Conservation (phyloP, 305 asterid genomes). For the Withania somnifera region DNA sequence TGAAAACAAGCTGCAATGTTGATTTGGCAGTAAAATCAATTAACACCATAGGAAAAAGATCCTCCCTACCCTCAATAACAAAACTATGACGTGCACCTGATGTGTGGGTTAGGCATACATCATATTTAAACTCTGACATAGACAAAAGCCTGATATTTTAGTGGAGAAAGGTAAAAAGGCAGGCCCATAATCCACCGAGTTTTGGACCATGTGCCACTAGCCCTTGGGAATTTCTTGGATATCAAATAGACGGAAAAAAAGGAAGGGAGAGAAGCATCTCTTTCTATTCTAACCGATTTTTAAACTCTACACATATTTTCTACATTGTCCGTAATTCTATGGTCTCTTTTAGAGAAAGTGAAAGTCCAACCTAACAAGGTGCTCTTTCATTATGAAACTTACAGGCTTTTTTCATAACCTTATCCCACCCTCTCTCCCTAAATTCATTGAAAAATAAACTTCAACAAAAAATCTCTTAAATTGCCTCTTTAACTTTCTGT, state of each 20-base stretch:
- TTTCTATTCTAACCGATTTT: neutral
- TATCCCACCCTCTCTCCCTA: neutral
- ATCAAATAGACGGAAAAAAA: neutral
- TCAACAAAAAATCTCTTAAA: neutral
- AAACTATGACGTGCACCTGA: neutral
- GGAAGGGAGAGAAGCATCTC: neutral
- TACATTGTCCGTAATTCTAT: neutral
- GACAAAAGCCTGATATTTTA: neutral
- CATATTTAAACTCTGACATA: neutral
- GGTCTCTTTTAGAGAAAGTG: neutral
- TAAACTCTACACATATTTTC: neutral
- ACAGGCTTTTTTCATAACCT: neutral
- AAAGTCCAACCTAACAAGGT: neutral
- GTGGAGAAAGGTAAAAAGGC: neutral
- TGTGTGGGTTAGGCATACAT: neutral
- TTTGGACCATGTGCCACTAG: neutral
- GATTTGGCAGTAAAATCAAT: neutral
- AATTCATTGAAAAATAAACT: neutral
- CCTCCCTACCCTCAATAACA: neutral
- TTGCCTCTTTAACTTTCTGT: neutral
- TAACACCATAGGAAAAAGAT: neutral
- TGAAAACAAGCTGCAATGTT: neutral
- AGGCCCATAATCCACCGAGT: neutral
- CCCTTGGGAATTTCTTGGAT: neutral
- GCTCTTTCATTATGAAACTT: neutral